Conservation (phyloP, 1,284 basidiomycete species). For the Peniophora sp. region DNA sequence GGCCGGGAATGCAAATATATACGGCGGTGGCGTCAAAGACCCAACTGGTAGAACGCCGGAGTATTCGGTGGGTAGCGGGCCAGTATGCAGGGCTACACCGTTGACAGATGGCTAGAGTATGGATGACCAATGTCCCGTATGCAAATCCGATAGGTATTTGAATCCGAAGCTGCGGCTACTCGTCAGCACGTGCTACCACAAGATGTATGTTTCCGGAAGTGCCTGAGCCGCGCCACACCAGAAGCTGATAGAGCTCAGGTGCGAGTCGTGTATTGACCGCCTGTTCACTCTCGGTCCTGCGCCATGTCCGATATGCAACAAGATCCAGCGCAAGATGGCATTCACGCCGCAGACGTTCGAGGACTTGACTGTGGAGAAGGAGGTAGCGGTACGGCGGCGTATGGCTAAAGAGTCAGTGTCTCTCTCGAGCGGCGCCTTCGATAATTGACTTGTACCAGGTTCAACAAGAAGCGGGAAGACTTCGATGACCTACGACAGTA, state of each 20-base stretch:
- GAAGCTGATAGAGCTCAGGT: slow-evolving; percentile 43
- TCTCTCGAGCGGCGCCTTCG: slow-evolving; percentile 1
- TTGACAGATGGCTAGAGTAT: slow-evolving; percentile 40
- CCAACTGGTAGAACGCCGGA: slow-evolving; percentile 70
- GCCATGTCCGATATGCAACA: slow-evolving; percentile 90
- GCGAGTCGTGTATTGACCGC: slow-evolving; percentile 96
- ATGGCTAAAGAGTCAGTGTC: slow-evolving; percentile 72
- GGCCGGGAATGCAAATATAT: slow-evolving; percentile 62
- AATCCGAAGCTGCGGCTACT: slow-evolving; percentile 91
- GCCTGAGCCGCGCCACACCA: background rate
- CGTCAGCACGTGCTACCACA: slow-evolving; percentile 97
- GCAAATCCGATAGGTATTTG: slow-evolving; percentile 93
- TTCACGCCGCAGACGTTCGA: slow-evolving; percentile 98
- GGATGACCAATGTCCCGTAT: slow-evolving; percentile 96
- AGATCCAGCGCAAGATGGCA: slow-evolving; percentile 85
- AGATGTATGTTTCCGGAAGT: slow-evolving; percentile 59
- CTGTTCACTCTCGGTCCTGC: slow-evolving; percentile 95
- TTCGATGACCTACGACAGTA: slow-evolving; percentile 79
- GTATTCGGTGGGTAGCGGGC: slow-evolving; percentile 53
- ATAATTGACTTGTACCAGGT: slow-evolving; percentile 39
- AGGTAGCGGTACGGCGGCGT: slow-evolving; percentile 82
- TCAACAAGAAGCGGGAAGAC: slow-evolving; percentile 90
- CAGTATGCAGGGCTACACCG: background rate
- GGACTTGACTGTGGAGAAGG: slow-evolving; percentile 93
- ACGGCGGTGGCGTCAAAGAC: slow-evolving; percentile 77